Evolutionary conservation across 306 rosid species (phyloP), one percentile per base, ranked within the genome.

Genomic region (Vigna radiata): DNA sequence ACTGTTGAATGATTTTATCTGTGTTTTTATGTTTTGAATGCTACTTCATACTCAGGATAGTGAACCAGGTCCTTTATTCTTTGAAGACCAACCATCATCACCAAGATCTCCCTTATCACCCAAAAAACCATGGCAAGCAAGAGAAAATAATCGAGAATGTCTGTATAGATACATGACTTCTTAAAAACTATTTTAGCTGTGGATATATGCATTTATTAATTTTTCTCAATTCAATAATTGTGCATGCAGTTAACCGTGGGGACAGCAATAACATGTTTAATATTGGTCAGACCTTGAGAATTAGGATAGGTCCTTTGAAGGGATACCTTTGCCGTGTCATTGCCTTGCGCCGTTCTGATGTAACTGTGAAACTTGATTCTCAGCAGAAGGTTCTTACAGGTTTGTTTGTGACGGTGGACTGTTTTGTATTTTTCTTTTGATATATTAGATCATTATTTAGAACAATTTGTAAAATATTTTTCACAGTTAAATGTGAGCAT

Each of bases 331-430:
- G 99, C 81, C 97, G 99, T 39, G 96, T 92, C 71, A 77, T 90
- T 83, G 99, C 94, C 47, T 82, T 92, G 58, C 99, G 93, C 1
- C 96, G 94, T 47, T 69, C 82, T 47, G 99, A 92, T 82, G 89
- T 96, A 77, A 96, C 98, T 16, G 99, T 96, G 76, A 96, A 96
- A 87, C 93, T 96, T 48, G 98, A 96, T 89, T 96, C 99, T 74
- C 91, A 88, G 89, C 99, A 92, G 72, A 93, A 87, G 87, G 93
- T 96, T 91, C 90, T 92, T 85, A 89, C 98, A 89, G 99, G 99
- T 96, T 70, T 67, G 93, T 81, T 54, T 53, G 60, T 62, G 54
- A 19, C 16, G 25, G 29, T 58, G 52, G 21, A 41, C 46, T 63
- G 72, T 48, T 48, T 46, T 17, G 25, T 37, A 37, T 37, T 36